These are phyloP conservation scores for Crithidia mellificae DNA, from an alignment of 208 protist genomes.

Conservation along the genomic window DNA sequence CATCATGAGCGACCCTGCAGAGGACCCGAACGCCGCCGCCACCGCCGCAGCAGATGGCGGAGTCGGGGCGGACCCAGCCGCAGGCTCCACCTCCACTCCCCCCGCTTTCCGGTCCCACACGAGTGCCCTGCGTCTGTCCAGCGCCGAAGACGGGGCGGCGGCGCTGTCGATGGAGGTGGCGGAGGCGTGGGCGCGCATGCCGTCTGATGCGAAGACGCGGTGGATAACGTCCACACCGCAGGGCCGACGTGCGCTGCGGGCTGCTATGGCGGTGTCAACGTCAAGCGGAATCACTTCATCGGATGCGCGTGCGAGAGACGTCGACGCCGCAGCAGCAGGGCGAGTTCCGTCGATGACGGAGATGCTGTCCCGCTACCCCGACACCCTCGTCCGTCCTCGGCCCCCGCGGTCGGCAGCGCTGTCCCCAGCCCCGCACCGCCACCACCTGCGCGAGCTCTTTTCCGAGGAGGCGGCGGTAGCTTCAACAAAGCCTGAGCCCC, in stretches of 20 bases:
- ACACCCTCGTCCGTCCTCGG: constrained; percentile 19
- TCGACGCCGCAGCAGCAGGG: too few species aligned
- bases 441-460: constrained; percentile 5
- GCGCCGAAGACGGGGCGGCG: constrained; percentile 1
- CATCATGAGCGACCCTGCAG: constrained; percentile 5
- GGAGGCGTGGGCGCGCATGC: constrained; percentile 17
- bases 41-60: too few species aligned
- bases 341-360: constrained; percentile 4
- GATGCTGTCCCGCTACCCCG: constrained; percentile 30
- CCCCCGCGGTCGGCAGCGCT: constrained; percentile 3
- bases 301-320: too few species aligned
- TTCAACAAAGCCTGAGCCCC: background rate
- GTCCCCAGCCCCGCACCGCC: background rate
- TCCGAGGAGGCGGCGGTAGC: background rate
- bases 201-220: constrained; percentile 3
- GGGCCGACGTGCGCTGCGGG: constrained; percentile 27
- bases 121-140: background rate
- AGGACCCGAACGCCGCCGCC: background rate
- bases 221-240: constrained; percentile 37
- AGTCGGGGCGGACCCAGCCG: too few species aligned
- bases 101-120: background rate
- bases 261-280: background rate
- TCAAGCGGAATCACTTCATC: too few species aligned
- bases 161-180: constrained; percentile 14
- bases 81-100: background rate